Evolutionary conservation across 2,329 filamentous ascomycete genomes (phyloP), one percentile per base, ranked within the genome.

Genomic region (Zymoseptoria brevis): DNA sequence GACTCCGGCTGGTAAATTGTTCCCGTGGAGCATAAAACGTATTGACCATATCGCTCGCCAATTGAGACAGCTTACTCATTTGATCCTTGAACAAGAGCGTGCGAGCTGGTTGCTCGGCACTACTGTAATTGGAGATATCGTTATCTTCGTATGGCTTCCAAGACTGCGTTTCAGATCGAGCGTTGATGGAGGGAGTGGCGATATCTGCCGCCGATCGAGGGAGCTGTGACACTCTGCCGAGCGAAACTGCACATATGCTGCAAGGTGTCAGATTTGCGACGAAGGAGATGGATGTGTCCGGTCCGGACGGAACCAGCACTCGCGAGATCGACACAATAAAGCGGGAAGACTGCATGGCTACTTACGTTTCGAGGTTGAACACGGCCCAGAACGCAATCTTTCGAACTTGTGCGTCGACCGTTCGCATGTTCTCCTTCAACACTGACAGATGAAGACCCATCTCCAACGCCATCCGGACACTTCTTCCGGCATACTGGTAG

Each of bases 401-500:
- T 11, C 79, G 75, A 26, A 79, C 77, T 63, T 80, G 76, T 29
- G 77, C 67, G 50, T 82, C 79, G 16, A 71, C 70, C 13, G 73
- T 66, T 5, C 71, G 74, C 56, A 79, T 61, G 24, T 64, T 67
- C 19, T 66, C 66, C 30, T 69, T 68, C 22, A 74, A 71, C 2
- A 68, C 65, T 9, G 73, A 73, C 22, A 83, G 76, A 68, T 90
- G 86, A 52, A 90, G 72, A 0, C 86, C 86, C 78, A 89, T 84
- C 69, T 89, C 88, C 45, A 90, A 78, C 29, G 86, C 87, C 62
- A 90, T 80, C 3, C 86, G 81, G 59, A 90, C 83, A 67, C 86
- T 89, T 70, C 89, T 84, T 1, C 87, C 87, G 2, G 85, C 83
- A 63, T 88, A 87, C 59, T 83, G 87, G 79, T 87, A 89, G 55